These are phyloP conservation scores for Lichtheimia ornata DNA, from an alignment of 371 early-diverging fungal genomes.

Conservation along the genomic window DNA sequence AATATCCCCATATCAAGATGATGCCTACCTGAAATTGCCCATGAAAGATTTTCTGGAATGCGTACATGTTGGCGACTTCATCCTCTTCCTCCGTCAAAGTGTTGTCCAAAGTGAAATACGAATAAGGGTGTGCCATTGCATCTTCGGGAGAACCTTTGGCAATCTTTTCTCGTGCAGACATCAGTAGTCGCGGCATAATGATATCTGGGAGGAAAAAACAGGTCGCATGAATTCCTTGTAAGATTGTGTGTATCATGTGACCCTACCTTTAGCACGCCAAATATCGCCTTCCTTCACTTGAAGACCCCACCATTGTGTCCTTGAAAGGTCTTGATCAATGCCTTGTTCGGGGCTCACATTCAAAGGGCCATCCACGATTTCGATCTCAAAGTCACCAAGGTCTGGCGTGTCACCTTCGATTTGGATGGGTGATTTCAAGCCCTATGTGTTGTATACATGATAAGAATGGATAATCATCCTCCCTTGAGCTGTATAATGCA, in stretches of 20 bases:
- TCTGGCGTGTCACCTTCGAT: conserved; percentile 64
- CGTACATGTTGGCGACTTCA: conserved; percentile 51
- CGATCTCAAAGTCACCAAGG: conserved; percentile 65
- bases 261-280: conserved; percentile 55
- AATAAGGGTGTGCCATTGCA: conserved; percentile 24
- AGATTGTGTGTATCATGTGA: neutral
- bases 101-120: conserved; percentile 42
- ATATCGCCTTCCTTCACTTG: conserved; percentile 39
- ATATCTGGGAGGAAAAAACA: conserved; percentile 19
- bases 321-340: conserved; percentile 31
- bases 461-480: neutral
- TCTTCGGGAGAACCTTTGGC: conserved; percentile 21
- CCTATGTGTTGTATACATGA: conserved; percentile 24
- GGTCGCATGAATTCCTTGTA: too few relatives aligned
- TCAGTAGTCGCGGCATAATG: conserved; percentile 24
- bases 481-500: neutral
- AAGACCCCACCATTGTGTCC: conserved; percentile 50
- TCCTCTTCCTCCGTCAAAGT: conserved; percentile 32
- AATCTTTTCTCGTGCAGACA: conserved; percentile 24
- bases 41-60: conserved; percentile 60
- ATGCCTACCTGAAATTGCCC: conserved; percentile 59
- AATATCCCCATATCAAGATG: neutral
- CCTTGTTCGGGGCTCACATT: conserved; percentile 27
- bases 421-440: conserved; percentile 41
- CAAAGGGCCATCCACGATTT: conserved; percentile 57